A percentile compares a stretch with the other conserved stretches of the same genome.
These are phyloP conservation scores for Pseudoscleropodium purum DNA, from an alignment of 225 moss, liverwort and hornwort genomes.

Conservation along the genomic window DNA sequence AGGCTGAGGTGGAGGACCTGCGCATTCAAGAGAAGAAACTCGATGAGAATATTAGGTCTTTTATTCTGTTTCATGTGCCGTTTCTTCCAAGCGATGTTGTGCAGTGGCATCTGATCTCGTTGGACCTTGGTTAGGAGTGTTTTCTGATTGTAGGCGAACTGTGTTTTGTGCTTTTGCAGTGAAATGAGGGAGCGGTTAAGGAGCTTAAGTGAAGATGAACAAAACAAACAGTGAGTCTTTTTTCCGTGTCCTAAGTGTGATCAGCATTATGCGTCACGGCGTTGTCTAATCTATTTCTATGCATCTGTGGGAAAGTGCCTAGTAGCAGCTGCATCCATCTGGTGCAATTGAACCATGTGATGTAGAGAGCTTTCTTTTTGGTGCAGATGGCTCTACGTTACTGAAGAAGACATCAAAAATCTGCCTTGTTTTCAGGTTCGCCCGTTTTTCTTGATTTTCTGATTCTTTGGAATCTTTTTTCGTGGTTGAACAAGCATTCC, in stretches of 20 bases:
- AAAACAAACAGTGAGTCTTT: constrained; percentile 59
- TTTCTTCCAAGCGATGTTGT: neutral
- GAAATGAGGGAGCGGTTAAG: constrained; percentile 65
- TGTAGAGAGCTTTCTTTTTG: neutral
- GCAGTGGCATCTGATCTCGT: neutral
- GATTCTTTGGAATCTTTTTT: neutral
- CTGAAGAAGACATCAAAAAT: constrained; percentile 75
- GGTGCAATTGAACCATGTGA: neutral
- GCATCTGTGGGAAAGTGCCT: neutral
- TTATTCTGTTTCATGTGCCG: neutral
- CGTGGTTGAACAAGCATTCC: neutral
- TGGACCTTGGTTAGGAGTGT: neutral
- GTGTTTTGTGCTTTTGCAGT: constrained; percentile 2
- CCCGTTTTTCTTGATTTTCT: neutral
- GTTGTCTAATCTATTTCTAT: neutral
- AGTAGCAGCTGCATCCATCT: neutral
- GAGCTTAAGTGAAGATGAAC: constrained; percentile 59
- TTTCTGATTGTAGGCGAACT: neutral
- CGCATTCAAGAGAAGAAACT: constrained; percentile 45
- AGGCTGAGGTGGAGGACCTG: constrained; percentile 71
- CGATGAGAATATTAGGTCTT: constrained; percentile 63
- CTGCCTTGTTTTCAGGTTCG: constrained; percentile 77
- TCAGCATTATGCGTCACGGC: too few relatives aligned
- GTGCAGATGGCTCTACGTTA: constrained; percentile 75
- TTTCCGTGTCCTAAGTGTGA: neutral